Base-by-base conservation (phyloP, 2,329 filamentous ascomycete species). In the Penicillium sp. region DNA sequence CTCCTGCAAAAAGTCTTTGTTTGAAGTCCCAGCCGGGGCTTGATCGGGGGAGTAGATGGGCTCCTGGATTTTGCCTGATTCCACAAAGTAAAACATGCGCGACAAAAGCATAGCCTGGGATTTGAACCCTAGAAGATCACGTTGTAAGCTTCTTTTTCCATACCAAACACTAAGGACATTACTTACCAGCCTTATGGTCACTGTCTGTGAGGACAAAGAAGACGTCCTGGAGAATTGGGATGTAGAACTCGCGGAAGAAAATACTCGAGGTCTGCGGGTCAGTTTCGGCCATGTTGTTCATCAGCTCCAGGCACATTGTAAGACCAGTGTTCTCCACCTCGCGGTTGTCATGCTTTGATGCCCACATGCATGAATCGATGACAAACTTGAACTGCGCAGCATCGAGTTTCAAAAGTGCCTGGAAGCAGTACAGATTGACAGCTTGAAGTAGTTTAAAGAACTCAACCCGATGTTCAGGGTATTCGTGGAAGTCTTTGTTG, bases 401-500 rank as follows among this genome's bases (percentile, higher is more conserved):
- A 67, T 98, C 91, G 31, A 98, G 82, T 71, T 95, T 94, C 58
- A 98, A 78, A 21, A 98, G 79, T 1, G 93, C 85, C 42, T 88
- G 88, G 83, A 98, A 98, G 72, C 93, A 98, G 69, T 95, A 88
- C 42, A 97, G 75, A 70, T 98, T 98, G 73, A 98, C 97, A 13
- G 91, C 88, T 59, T 94, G 82, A 33, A 98, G 79, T 22, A 98
- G 81, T 71, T 95, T 96, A 80, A 98, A 98, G 72, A 98, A 98
- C 70, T 97, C 91, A n/a, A 98, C 93, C 51, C 94, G 86, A 68
- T 98, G 93, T 69, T 98, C 93, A 0, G 93, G 93, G 69, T 95
- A 98, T 67, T 98, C 93, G 41, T 94, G 96, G 72, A 98, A 98
- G 71, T 98, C 93, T 75, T 98, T 98, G 81, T 97, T 98, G 75